Percentiles rank a stretch among this genome's conserved stretches.
Conservation (phyloP, 352 stramenopile species). For the Pythium biforme region DNA sequence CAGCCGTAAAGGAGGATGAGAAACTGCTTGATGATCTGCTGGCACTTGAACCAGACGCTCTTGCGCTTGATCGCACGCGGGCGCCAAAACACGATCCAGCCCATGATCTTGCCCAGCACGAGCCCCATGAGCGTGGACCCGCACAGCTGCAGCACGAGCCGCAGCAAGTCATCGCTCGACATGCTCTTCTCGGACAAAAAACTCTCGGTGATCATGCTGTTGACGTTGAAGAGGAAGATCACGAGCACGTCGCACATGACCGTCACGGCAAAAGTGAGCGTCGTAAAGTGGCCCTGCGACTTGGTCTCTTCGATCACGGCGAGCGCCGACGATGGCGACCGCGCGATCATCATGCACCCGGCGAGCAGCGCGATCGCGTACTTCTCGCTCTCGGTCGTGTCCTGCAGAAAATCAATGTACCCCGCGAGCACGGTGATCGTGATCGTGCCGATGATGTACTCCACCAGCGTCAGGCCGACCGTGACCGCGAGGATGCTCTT, state of each 20-base stretch:
- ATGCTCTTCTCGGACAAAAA: constrained; percentile 58
- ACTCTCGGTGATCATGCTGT: constrained; percentile 65
- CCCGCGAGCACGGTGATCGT: constrained; percentile 57
- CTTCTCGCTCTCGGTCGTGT: constrained; percentile 54
- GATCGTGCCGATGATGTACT: constrained; percentile 66
- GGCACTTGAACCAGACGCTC: constrained; percentile 37
- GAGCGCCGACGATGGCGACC: constrained; percentile 60
- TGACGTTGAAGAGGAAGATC: constrained; percentile 74
- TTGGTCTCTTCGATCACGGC: constrained; percentile 70
- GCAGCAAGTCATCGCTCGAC: constrained; percentile 32
- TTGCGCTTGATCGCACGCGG: constrained; percentile 54
- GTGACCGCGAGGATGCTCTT: constrained; percentile 55
- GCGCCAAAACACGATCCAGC: constrained; percentile 50
- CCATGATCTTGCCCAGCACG: constrained; percentile 55
- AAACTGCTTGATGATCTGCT: constrained; percentile 52
- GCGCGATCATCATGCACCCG: constrained; percentile 72
- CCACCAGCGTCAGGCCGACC: constrained; percentile 46
- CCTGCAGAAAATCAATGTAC: constrained; percentile 63
- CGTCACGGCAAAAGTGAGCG: constrained; percentile 61
- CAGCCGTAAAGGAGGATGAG: constrained; percentile 64
- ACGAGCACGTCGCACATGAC: constrained; percentile 73
- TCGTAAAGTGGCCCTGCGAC: constrained; percentile 66
- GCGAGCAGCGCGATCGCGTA: constrained; percentile 62
- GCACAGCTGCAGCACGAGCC: constrained; percentile 44
- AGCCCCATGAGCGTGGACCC: constrained; percentile 49